Base-by-base conservation (phyloP, 2,329 filamentous ascomycete species). In the Paraconiothyrium sp. region DNA sequence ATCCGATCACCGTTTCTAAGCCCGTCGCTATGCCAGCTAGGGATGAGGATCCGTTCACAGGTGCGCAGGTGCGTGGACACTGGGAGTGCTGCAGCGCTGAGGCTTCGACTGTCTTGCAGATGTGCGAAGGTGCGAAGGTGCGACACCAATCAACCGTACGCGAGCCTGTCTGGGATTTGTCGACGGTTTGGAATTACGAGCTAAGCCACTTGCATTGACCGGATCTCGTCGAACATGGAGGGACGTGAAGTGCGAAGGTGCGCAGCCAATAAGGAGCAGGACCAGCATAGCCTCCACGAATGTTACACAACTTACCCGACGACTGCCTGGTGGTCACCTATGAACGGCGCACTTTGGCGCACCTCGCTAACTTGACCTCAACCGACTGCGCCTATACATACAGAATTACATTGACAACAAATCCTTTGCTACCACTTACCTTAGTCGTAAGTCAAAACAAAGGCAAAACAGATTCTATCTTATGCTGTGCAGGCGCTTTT, bases 161-260 rank as follows among this genome's bases (percentile, higher is more conserved):
- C n/a, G 24, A 27, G 46, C 46, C 27, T n/a, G 10, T 22, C 22
- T 20, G 3, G 20, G n/a, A 13, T 9, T 35, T n/a, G n/a, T 35
- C 30, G 11, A 16, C 1, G 30, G 30, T n/a, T 3, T 2, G 27
- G 7, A 13, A 22, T 30, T 27, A 35, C 35, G 48, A 27, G 4
- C 5, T 30, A 6, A 1, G 13, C 37, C 10, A 16, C 37, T 14
- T 13, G 14, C 14, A 14, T 24, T 30, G 51, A 44, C 51, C 37
- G 35, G 27, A 30, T 30, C 27, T 30, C 6, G 51, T 41, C 37
- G 37, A 20, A 14, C 20, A 4, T n/a, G 34, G 22, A 32, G 9
- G 7, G n/a, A n/a, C 20, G 37, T 27, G 6, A 49, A 35, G 46
- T 57, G 55, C 55, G 44, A 48, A 57, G 47, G 55, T 57, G 44